phyloP scores from a whole-genome alignment of 202 grass and related monocot genomes.

The Saccharum hybrid region DNA sequence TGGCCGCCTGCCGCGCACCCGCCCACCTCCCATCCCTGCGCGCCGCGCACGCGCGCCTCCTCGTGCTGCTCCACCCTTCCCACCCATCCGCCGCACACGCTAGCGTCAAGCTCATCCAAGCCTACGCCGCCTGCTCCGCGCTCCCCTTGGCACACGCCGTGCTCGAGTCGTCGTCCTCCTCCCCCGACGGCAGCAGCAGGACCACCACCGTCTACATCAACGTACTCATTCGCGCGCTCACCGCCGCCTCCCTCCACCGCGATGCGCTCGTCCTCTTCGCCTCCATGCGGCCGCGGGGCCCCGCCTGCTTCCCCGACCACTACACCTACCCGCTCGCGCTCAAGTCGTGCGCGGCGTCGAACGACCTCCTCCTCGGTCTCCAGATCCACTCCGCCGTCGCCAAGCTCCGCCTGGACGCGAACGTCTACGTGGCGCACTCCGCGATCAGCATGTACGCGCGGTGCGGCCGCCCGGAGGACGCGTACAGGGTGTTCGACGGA shows the following conservation, averaged over 20 bases:
- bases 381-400: constrained; percentile 54
- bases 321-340: constrained; percentile 82
- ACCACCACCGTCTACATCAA: constrained; percentile 58
- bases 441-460: constrained; percentile 65
- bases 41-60: constrained; percentile 59
- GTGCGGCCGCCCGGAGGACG: constrained; percentile 51
- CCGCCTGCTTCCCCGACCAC: constrained; percentile 56
- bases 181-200: constrained; percentile 11
- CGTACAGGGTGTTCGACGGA: constrained; percentile 63
- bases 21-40: constrained; percentile 50
- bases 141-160: constrained; percentile 52
- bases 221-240: constrained; percentile 71
- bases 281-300: constrained; percentile 47
- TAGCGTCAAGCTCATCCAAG: constrained; percentile 74
- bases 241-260: constrained; percentile 48
- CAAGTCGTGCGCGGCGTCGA: constrained; percentile 64
- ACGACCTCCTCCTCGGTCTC: constrained; percentile 48
- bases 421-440: constrained; percentile 67
- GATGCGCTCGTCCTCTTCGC: constrained; percentile 65
- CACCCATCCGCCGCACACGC: constrained; percentile 44
- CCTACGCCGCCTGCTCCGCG: constrained; percentile 69
- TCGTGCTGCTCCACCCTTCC: constrained; percentile 39
- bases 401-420: constrained; percentile 55
- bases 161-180: constrained; percentile 46
- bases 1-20: constrained; percentile 59